Conservation (phyloP, 23 red algal genomes). For the Pyropia yezoensis region DNA sequence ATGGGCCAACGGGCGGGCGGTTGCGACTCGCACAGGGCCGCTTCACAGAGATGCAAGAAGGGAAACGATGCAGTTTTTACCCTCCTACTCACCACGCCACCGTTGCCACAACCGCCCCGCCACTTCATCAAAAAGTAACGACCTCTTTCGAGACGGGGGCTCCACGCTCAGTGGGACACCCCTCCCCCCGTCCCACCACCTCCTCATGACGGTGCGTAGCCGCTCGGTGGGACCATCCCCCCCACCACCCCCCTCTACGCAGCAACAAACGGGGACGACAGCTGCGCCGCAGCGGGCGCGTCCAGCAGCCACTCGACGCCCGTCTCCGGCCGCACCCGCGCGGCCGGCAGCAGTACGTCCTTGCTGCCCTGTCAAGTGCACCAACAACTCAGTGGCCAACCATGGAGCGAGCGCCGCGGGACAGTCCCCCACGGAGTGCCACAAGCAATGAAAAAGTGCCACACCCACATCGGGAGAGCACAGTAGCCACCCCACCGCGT, state of each 20-base stretch:
- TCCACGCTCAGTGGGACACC: too few species aligned
- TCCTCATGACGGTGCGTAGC: too few species aligned
- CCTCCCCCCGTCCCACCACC: too few species aligned
- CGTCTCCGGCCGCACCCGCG: conserved; percentile 10
- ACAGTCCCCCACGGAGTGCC: background rate
- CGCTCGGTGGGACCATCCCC: too few species aligned
- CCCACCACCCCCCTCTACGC: background rate
- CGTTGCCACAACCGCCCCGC: too few species aligned
- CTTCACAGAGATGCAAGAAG: too few species aligned
- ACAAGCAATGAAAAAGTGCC: background rate
- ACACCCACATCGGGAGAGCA: background rate
- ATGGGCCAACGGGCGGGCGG: too few species aligned
- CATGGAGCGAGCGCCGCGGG: background rate
- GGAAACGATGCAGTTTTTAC: too few species aligned
- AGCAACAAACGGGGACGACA: conserved; percentile 1
- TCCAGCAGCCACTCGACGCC: conserved; percentile 45
- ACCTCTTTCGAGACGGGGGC: too few species aligned
- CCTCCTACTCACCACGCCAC: too few species aligned
- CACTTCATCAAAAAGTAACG: too few species aligned
- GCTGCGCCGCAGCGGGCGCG: conserved; percentile 14
- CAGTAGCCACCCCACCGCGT: background rate
- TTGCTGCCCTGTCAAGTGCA: conserved; percentile 5
- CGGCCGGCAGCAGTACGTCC: conserved; percentile 23
- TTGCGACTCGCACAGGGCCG: too few species aligned
- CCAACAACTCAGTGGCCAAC: background rate